A percentile compares a stretch with the other conserved stretches of the same genome.
These are phyloP conservation scores for Spencermartinsiella europaea DNA, from an alignment of 805 yeast species.

Conservation along the genomic window DNA sequence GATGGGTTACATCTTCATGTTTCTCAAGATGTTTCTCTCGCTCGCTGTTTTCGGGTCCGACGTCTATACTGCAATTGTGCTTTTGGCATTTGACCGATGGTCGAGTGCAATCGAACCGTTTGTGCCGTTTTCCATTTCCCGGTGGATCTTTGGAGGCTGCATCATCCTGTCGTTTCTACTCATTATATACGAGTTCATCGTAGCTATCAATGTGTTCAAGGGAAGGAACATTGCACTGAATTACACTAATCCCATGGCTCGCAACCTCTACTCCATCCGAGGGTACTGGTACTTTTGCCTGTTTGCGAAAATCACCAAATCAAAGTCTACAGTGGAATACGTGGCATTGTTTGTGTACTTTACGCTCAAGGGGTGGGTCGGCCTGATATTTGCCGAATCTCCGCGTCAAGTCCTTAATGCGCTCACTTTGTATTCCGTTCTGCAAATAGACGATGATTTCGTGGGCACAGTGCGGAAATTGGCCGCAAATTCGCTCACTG, in stretches of 20 bases:
- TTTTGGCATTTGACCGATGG: constrained; percentile 71
- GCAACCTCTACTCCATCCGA: constrained; percentile 49
- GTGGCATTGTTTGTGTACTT: constrained; percentile 60
- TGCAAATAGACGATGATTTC: constrained; percentile 33
- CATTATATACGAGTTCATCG: constrained; percentile 49
- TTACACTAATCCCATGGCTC: constrained; percentile 63
- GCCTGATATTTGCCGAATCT: constrained; percentile 68
- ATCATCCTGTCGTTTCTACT: constrained; percentile 64
- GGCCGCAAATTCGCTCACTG: constrained; percentile 55
- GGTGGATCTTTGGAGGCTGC: constrained; percentile 77
- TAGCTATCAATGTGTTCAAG: constrained; percentile 53
- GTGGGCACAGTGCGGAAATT: constrained; percentile 43
- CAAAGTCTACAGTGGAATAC: constrained; percentile 60
- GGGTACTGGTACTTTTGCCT: constrained; percentile 68
- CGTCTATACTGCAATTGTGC: constrained; percentile 69
- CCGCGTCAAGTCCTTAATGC: constrained; percentile 87
- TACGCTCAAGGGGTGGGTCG: constrained; percentile 56
- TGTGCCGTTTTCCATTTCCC: constrained; percentile 46
- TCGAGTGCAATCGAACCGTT: constrained; percentile 45
- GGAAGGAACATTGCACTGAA: constrained; percentile 63
- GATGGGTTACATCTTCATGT: constrained; percentile 28
- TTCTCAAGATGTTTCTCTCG: constrained; percentile 43
- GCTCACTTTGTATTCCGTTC: constrained; percentile 55
- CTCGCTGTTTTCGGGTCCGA: constrained; percentile 59
- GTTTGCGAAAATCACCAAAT: constrained; percentile 60